Evolutionary conservation across 139 green algal species (phyloP).

Genomic region (Tetraselmis striata): DNA sequence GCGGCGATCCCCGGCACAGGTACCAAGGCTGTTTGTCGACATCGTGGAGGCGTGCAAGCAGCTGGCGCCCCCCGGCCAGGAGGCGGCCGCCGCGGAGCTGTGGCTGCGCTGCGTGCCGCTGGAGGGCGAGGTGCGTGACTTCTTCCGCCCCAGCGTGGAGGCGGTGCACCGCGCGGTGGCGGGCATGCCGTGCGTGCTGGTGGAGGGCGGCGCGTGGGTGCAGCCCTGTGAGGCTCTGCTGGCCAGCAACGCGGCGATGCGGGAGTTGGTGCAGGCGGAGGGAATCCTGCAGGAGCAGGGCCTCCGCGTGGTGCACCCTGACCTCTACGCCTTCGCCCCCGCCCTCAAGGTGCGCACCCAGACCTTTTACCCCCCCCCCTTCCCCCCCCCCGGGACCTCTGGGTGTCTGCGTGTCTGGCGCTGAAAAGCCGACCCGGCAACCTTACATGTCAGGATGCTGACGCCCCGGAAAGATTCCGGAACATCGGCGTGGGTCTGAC

Average conservation of each 20-base stretch:
- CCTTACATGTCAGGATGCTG: no score
- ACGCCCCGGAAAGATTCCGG: no score
- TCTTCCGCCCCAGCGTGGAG: slow-evolving; percentile 26
- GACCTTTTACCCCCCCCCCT: no score
- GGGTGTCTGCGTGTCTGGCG: no score
- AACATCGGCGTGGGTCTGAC: no score
- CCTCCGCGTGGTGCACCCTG: slow-evolving; percentile 23
- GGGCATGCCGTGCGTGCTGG: slow-evolving; percentile 30
- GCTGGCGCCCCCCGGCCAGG: neutral
- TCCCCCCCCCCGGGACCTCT: no score
- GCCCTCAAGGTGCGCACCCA: neutral
- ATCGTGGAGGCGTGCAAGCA: neutral
- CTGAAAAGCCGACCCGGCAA: no score
- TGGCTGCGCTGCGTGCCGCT: slow-evolving; percentile 41
- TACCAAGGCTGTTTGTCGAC: neutral
- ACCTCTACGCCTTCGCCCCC: neutral
- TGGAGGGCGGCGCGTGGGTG: slow-evolving; percentile 27
- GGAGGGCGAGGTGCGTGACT: slow-evolving; percentile 44
- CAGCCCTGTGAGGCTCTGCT: slow-evolving; percentile 26
- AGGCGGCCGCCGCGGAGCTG: slow-evolving; percentile 8
- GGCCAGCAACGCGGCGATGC: slow-evolving; percentile 7
- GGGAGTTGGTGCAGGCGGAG: neutral
- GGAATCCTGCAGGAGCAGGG: slow-evolving; percentile 6
- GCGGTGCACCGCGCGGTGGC: slow-evolving; percentile 28
- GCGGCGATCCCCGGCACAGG: no score